A percentile compares a stretch with the other conserved stretches of the same genome.
Evolutionary conservation across 1,284 basidiomycete species (phyloP).

Genomic region (Sparassis latifolia): DNA sequence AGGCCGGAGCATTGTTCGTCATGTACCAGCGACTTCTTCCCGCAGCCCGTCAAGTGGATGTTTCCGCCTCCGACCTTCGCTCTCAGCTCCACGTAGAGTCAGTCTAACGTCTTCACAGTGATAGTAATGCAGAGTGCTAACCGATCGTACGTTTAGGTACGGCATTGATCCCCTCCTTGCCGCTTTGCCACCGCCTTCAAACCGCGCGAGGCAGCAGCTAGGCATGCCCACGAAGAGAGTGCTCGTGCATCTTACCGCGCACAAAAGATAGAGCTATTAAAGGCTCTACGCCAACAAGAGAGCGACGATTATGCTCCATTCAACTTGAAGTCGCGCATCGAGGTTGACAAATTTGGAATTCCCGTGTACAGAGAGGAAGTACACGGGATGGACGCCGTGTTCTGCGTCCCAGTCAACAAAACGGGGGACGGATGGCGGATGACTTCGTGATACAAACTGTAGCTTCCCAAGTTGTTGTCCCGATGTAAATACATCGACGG

Average conservation of each 20-base stretch:
- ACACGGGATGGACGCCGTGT: slow-evolving; percentile 3
- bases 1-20: background rate
- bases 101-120: background rate
- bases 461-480: too few relatives aligned
- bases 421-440: slow-evolving; percentile 1
- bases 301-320: background rate
- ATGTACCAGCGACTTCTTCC: slow-evolving; percentile 3
- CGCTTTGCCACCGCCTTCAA: background rate
- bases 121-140: background rate
- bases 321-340: background rate
- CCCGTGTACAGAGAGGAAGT: slow-evolving; percentile 2
- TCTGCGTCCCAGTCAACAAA: slow-evolving; percentile 4
- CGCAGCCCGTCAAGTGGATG: background rate
- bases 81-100: slow-evolving; percentile 1
- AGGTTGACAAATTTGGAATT: background rate
- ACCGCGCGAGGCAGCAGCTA: background rate
- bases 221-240: background rate
- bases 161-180: slow-evolving; percentile 2
- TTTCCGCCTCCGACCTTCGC: slow-evolving; percentile 2
- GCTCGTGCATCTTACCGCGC: background rate
- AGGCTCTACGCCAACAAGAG: background rate
- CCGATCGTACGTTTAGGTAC: background rate
- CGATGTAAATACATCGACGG: too few relatives aligned
- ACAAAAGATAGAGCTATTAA: background rate
- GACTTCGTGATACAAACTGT: background rate